A percentile compares a stretch with the other conserved stretches of the same genome.
These are phyloP conservation scores for Wallacemonas sp. DNA, from an alignment of 208 protist genomes.

Conservation along the genomic window DNA sequence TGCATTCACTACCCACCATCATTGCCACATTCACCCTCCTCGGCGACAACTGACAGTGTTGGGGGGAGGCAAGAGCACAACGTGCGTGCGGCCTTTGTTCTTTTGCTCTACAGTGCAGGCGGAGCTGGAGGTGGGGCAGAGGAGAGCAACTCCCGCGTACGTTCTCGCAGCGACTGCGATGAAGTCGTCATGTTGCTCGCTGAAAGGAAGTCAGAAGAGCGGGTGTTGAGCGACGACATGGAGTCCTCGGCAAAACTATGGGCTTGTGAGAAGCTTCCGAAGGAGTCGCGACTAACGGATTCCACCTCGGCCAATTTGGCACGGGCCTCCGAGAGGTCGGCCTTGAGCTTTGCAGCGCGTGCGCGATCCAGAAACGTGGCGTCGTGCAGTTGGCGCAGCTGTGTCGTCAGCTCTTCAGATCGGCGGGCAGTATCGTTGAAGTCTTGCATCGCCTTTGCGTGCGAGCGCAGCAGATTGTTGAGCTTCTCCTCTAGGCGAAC, in stretches of 20 bases:
- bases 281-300: slow-evolving; percentile 1
- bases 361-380: slow-evolving; percentile 62
- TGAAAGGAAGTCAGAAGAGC: slow-evolving; percentile 8
- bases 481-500: slow-evolving; percentile 55
- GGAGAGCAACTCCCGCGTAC: slow-evolving; percentile 25
- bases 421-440: slow-evolving; percentile 39
- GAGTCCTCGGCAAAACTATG: slow-evolving; percentile 4
- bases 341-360: slow-evolving; percentile 58
- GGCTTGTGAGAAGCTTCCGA: slow-evolving; percentile 1
- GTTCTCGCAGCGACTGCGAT: slow-evolving; percentile 15
- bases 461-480: slow-evolving; percentile 55
- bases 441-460: slow-evolving; percentile 51
- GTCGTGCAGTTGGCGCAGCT: slow-evolving; percentile 56
- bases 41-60: too few relatives aligned
- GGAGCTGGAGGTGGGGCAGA: slow-evolving; percentile 2
- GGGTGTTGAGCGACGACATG: slow-evolving; percentile 9
- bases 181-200: slow-evolving; percentile 1
- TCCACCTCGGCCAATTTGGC: slow-evolving; percentile 30
- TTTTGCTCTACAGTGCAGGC: background rate
- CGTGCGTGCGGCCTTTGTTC: background rate
- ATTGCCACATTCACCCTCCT: too few relatives aligned
- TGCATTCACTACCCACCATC: too few relatives aligned
- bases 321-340: slow-evolving; percentile 55
- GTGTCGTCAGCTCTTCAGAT: slow-evolving; percentile 48
- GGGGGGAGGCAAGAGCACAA: too few relatives aligned